phyloP scores from a whole-genome alignment of 2,329 filamentous ascomycete species.

The Samsoniella hepiali region DNA sequence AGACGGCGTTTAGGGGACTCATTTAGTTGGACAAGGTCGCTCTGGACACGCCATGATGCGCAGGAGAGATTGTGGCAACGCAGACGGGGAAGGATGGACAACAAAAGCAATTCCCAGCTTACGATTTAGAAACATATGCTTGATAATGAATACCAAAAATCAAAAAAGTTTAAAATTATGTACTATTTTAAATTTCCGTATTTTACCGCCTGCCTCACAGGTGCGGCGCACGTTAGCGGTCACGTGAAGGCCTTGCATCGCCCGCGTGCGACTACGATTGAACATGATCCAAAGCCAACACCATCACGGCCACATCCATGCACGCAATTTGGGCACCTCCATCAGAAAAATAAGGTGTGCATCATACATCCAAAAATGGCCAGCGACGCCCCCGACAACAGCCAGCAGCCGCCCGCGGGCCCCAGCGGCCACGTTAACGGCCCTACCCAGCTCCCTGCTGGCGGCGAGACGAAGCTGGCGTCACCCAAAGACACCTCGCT shows the following conservation, averaged over 20 bases:
- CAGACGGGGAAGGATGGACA: background rate
- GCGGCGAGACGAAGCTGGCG: constrained; percentile 60
- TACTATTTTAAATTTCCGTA: background rate
- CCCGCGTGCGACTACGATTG: background rate
- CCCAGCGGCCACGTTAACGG: constrained; percentile 29
- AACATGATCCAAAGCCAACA: constrained; percentile 22
- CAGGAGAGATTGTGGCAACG: background rate
- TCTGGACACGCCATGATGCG: constrained; percentile 10
- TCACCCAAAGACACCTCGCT: constrained; percentile 89
- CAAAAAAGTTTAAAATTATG: background rate
- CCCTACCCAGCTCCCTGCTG: constrained; percentile 40
- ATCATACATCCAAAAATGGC: constrained; percentile 30
- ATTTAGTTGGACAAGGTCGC: constrained; percentile 10
- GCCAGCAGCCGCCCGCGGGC: constrained; percentile 29
- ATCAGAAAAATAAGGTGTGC: background rate
- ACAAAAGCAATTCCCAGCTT: constrained; percentile 10
- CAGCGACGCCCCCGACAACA: constrained; percentile 34
- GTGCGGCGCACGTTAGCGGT: background rate
- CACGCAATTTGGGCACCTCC: background rate
- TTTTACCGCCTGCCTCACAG: too few species aligned
- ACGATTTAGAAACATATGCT: constrained; percentile 10
- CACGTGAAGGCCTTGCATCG: constrained; percentile 7
- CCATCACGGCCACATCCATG: background rate
- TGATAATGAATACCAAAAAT: constrained; percentile 4
- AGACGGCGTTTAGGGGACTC: constrained; percentile 18